Conservation (phyloP, 495 filamentous ascomycete species). For the Penicillium paxilli region DNA sequence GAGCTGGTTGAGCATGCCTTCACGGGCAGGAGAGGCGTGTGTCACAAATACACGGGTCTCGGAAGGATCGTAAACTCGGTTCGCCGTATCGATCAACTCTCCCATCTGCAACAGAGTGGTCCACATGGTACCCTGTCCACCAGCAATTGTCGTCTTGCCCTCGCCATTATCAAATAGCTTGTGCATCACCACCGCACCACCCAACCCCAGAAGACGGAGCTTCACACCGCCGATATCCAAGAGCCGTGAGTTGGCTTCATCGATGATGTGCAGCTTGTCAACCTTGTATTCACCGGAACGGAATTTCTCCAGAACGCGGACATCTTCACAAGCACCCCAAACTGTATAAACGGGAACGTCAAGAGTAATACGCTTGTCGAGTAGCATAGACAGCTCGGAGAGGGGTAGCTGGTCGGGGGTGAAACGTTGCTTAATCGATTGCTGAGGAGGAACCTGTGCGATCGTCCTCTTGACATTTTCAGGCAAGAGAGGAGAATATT, state of each 20-base stretch:
- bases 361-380: constrained; percentile 82
- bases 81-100: constrained; percentile 95
- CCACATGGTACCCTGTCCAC: constrained; percentile 99
- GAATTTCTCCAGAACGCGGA: constrained; percentile 96
- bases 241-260: constrained; percentile 92
- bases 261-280: constrained; percentile 95
- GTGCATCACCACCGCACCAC: constrained; percentile 99
- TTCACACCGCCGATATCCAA: constrained; percentile 95
- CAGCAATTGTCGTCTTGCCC: constrained; percentile 95
- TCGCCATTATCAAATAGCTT: constrained; percentile 99
- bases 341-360: constrained; percentile 98
- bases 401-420: constrained; percentile 79
- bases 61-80: constrained; percentile 95
- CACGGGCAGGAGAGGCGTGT: constrained; percentile 93
- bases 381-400: constrained; percentile 90
- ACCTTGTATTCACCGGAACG: constrained; percentile 98
- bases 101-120: constrained; percentile 98
- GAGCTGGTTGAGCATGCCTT: constrained; percentile 96
- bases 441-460: constrained; percentile 59
- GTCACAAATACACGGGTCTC: constrained; percentile 99
- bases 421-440: constrained; percentile 79
- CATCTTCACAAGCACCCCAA: constrained; percentile 99
- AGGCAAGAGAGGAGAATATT: constrained; percentile 93
- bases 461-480: constrained; percentile 88
- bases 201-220: constrained; percentile 89